Base-by-base conservation (phyloP, 2,329 filamentous ascomycete genomes). In the Leptographium galeiforme region DNA sequence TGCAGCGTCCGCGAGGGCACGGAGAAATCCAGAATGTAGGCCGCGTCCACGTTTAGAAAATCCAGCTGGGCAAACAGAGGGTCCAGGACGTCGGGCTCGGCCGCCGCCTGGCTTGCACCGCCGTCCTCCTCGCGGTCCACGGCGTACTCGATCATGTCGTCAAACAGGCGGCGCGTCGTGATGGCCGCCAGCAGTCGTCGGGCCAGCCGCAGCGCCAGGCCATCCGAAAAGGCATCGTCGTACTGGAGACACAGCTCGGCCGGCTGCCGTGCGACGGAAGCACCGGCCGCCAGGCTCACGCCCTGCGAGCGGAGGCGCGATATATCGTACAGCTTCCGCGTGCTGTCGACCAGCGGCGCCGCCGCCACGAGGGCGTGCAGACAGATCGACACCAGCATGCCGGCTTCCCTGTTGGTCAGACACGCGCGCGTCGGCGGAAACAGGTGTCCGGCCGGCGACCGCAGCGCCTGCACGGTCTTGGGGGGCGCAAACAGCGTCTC, bases 221-320 rank as follows among this genome's bases (percentile, higher is more conserved):
- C 76, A 58, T 84, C 73, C 0, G 78, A 78, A 55, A 84, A 83
- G 1, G 72, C 72, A 59, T 84, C 81, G 56, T 84, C 77, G 54
- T 82, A 84, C 53, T 78, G 71, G 7, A 84, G 68, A 57, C 76
- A 82, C 19, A 80, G 65, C 11, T 70, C 65, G 6, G 70, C 59
- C 6, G 74, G 70, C 56, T 78, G 75, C 6, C 70, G 65, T 6
- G 72, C 70, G 2, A 72, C 65, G 5, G 70, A 64, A 14, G 72
- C 72, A 54, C 71, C 71, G 4, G 70, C 71, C 16, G 73, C 67
- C 33, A 79, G 64, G 11, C 71, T 72, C 38, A 78, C 55, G 1
- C 78, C 78, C 48, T 74, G 72, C 1, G 78, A 76, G 45, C 80
- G 72, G 19, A 81, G 72, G 19, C 78, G 75, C 25, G 81, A 84